Evolutionary conservation across 2,329 filamentous ascomycete species (phyloP), one percentile per base, ranked within the genome.

Genomic region (Ophiostoma sp.): DNA sequence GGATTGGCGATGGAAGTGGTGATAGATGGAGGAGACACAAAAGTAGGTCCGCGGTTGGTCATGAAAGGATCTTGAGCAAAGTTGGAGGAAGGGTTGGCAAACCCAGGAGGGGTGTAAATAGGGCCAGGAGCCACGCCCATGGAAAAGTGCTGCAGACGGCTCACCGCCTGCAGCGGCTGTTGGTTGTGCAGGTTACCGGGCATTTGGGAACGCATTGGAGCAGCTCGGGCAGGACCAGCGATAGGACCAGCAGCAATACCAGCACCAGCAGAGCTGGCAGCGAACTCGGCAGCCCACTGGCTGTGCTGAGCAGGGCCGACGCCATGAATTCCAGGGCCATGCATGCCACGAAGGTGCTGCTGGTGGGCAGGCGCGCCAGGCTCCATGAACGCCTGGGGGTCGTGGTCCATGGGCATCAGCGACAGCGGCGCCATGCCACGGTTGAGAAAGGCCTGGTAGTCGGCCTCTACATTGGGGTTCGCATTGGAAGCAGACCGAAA

Each of bases 211-310:
- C 15, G 17, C 52, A 44, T 10, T 36, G n/a, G 5, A n/a, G 65
- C 20, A 8, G 33, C 62, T 8, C 15, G 20, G 8, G 13, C 7
- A 39, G 62, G 5, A 41, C 20, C 11, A 20, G 23, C 5, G 5
- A 48, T 6, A 48, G 44, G 5, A 20, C 44, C 44, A 48, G 44
- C 44, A 44, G 11, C 41, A 44, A 17, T 2, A 48, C 15, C 44
- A 48, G 44, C 6, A n/a, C 44, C 44, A 48, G 57, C 41, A 44
- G 41, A 33, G 60, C 10, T 39, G 20, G 57, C 33, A 23, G 68
- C 70, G 68, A 73, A 74, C 48, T 74, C 73, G 13, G 68, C 68
- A 1, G 73, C 70, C 73, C 73, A 74, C 41, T 62, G 39, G 39
- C 23, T 68, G 13, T 33, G 20, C 13, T 17, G 39, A 15, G 66